Conservation (phyloP, 805 yeast species). For the Deakozyma indianensis region DNA sequence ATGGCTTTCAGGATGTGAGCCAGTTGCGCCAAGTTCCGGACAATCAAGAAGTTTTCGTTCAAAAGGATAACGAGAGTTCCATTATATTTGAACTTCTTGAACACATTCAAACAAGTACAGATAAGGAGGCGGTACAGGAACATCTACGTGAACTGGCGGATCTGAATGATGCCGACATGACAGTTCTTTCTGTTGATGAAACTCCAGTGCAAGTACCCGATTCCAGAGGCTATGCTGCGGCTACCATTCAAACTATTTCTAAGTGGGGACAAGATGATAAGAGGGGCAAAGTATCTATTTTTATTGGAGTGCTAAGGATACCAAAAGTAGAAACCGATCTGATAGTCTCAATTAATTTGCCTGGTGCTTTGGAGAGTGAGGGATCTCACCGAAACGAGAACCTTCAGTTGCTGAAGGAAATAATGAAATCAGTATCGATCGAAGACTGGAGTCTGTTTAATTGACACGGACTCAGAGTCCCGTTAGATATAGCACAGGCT, state of each 20-base stretch:
- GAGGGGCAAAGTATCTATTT: constrained; percentile 26
- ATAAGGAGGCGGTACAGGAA: constrained; percentile 9
- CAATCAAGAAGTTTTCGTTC: constrained; percentile 80
- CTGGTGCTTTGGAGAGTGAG: constrained; percentile 21
- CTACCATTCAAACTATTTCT: constrained; percentile 29
- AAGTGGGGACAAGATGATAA: constrained; percentile 36
- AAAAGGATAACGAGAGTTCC: constrained; percentile 20
- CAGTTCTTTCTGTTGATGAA: neutral
- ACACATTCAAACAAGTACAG: constrained; percentile 20
- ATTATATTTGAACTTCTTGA: constrained; percentile 28
- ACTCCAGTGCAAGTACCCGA: constrained; percentile 7
- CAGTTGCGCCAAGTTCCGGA: constrained; percentile 75
- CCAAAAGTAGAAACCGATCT: constrained; percentile 42
- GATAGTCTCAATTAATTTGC: constrained; percentile 44
- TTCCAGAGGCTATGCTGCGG: constrained; percentile 16
- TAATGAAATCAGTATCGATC: constrained; percentile 1
- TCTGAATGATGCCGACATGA: constrained; percentile 11
- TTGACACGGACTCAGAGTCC: no score
- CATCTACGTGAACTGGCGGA: constrained; percentile 16
- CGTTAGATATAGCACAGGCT: no score
- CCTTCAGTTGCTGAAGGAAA: neutral
- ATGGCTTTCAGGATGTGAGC: constrained; percentile 60
- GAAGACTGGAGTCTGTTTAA: constrained; percentile 7
- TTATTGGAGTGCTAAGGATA: constrained; percentile 45
- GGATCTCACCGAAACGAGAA: constrained; percentile 6